Base-by-base conservation (phyloP, 2,329 filamentous ascomycete genomes). In the Xylaria sp. region DNA sequence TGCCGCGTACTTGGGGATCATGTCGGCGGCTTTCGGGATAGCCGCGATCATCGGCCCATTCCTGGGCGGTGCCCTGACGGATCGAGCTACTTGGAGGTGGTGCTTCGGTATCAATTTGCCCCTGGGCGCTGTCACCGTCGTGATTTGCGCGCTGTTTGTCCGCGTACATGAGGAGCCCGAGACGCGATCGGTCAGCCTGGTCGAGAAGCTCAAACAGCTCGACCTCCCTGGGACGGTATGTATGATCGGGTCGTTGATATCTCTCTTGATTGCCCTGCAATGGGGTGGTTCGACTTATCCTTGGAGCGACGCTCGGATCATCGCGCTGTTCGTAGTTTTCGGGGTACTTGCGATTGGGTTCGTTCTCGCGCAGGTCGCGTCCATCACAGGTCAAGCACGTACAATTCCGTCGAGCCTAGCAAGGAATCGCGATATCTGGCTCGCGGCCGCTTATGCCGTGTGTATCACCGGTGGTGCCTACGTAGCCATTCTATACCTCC, bases 381-480 rank as follows among this genome's bases (percentile, higher is more conserved):
- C 50, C 13, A 17, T 46, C 20, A 26, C 24, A 1, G 42, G 46
- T 1, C 29, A 46, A 22, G 45, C 46, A 19, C 42, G 39, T 24
- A 59, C 54, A 2, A 45, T 59, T 21, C 48, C 54, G 7, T 13
- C 18, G 2, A 48, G 29, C 38, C 8, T 62, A 5, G 42, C 52
- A 2, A 48, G 43, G 16, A 57, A 54, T 45, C 54, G 56, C 16
- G 56, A 62, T 24, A 44, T 62, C 39, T 62, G 56, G 59, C 45
- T 62, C 13, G 48, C 56, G 11, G 53, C 39, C 17, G 46, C 46
- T 41, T 62, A 60, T 44, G 50, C 56, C 21, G 53, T 59, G 47
- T 53, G 42, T 37, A 56, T 59, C 22, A 59, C 56, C 3, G 56
- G 55, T 26, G 50, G 51, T 17, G 38, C 52, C 16, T 58, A 54